Percentiles rank a stretch among this genome's conserved stretches.
These are phyloP conservation scores for Diaporthe batatas DNA, from an alignment of 2,329 filamentous ascomycete genomes.

Conservation along the genomic window DNA sequence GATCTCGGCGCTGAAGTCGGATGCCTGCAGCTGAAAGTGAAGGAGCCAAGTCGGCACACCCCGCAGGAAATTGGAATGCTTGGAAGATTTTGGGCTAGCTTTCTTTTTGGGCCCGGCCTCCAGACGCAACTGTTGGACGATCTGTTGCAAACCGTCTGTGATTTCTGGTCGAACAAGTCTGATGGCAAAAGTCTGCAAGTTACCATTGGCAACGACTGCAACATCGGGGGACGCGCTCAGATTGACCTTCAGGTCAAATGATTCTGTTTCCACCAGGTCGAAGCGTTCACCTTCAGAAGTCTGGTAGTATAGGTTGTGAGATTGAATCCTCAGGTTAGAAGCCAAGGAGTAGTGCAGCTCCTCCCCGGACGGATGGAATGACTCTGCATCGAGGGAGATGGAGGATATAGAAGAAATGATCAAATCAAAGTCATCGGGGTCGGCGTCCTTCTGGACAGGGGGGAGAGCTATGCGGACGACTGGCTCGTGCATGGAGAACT, in stretches of 20 bases:
- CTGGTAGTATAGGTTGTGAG: conserved; percentile 94
- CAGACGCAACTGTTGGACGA: conserved; percentile 84
- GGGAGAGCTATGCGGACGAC: conserved; percentile 91
- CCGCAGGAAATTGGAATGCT: conserved; percentile 78
- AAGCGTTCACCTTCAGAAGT: conserved; percentile 86
- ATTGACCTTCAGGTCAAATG: conserved; percentile 87
- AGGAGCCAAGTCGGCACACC: conserved; percentile 86
- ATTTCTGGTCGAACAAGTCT: conserved; percentile 95
- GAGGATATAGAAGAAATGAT: conserved; percentile 97
- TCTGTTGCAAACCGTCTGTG: conserved; percentile 90
- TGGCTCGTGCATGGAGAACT: conserved; percentile 96
- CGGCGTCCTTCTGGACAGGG: conserved; percentile 74
- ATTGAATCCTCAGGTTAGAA: conserved; percentile 84
- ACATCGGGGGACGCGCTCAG: conserved; percentile 88
- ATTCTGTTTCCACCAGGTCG: conserved; percentile 88
- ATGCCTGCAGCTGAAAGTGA: conserved; percentile 86
- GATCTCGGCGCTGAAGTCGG: conserved; percentile 90
- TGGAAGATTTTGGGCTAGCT: conserved; percentile 60
- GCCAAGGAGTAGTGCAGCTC: conserved; percentile 89
- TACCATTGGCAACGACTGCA: conserved; percentile 83
- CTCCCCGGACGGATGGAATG: conserved; percentile 89
- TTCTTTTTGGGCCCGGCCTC: conserved; percentile 76
- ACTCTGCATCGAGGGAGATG: conserved; percentile 91
- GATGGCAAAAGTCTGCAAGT: conserved; percentile 86
- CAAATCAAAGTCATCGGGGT: conserved; percentile 89